phyloP scores from a whole-genome alignment of 345 rosid genomes.

The Salix brachista region DNA sequence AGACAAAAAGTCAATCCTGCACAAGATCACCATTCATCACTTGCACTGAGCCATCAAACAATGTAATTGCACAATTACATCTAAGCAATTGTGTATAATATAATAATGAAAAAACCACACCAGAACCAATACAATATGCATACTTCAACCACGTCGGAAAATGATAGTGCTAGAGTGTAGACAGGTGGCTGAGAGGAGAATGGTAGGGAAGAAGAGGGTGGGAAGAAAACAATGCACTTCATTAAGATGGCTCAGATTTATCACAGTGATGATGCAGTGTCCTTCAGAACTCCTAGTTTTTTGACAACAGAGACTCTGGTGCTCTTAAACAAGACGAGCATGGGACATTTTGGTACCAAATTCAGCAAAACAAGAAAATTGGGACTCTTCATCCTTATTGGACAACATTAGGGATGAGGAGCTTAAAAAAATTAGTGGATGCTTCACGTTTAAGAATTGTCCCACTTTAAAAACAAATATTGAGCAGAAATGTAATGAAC shows the following conservation, averaged over 20 bases:
- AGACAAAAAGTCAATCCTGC: slow-evolving; percentile 84
- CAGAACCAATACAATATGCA: neutral
- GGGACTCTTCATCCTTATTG: neutral
- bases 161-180: neutral
- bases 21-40: slow-evolving; percentile 14
- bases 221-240: neutral
- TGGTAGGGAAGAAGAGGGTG: neutral
- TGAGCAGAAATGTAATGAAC: neutral
- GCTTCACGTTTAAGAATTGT: neutral
- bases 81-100: neutral
- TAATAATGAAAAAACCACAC: neutral
- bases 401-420: neutral
- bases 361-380: neutral
- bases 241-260: neutral
- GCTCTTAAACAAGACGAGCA: too few species aligned
- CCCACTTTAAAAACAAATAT: neutral
- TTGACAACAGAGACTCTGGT: too few species aligned
- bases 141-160: neutral
- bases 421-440: neutral
- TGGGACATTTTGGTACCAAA: too few species aligned
- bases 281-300: too few species aligned
- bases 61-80: neutral
- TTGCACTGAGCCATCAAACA: neutral
- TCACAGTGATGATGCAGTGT: neutral
- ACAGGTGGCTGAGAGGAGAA: neutral